These are phyloP conservation scores for Trametes sanguinea DNA, from an alignment of 768 basidiomycete genomes.

Conservation along the genomic window DNA sequence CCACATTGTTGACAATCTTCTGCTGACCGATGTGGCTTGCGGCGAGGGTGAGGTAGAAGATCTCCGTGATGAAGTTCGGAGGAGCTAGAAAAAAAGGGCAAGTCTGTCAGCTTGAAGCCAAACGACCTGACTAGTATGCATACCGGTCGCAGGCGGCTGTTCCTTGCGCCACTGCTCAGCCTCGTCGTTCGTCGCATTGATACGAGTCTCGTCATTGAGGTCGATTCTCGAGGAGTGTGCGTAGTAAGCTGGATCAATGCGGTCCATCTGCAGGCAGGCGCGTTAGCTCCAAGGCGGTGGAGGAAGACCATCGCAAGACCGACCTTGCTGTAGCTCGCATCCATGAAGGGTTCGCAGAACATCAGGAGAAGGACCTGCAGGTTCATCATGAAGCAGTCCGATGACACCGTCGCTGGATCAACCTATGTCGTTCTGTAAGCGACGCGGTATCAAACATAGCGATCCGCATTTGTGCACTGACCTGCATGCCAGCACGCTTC, in stretches of 20 bases:
- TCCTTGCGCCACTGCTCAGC: conserved; percentile 69
- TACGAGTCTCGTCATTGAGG: conserved; percentile 86
- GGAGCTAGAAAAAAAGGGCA: conserved; percentile 33
- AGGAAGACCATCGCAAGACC: background rate
- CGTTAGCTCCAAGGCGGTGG: background rate
- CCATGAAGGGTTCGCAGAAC: conserved; percentile 95
- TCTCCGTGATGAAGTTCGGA: conserved; percentile 92
- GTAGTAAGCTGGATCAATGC: conserved; percentile 85
- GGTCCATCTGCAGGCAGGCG: conserved; percentile 65
- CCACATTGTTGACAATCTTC: conserved; percentile 75
- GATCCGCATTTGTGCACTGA: conserved; percentile 29
- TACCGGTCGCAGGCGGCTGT: conserved; percentile 49
- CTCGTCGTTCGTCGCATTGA: conserved; percentile 90
- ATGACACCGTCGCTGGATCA: conserved; percentile 81
- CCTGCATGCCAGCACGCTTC: conserved; percentile 91
- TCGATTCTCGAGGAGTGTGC: conserved; percentile 71
- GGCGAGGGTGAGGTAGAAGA: conserved; percentile 87
- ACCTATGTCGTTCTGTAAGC: conserved; percentile 51
- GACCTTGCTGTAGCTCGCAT: conserved; percentile 86
- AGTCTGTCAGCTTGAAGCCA: background rate
- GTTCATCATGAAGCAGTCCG: conserved; percentile 93
- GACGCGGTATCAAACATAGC: background rate
- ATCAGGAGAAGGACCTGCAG: conserved; percentile 78
- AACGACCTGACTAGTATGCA: background rate
- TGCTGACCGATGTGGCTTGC: conserved; percentile 89